phyloP scores from a whole-genome alignment of 768 basidiomycete species.

The Termitomyces sp. region DNA sequence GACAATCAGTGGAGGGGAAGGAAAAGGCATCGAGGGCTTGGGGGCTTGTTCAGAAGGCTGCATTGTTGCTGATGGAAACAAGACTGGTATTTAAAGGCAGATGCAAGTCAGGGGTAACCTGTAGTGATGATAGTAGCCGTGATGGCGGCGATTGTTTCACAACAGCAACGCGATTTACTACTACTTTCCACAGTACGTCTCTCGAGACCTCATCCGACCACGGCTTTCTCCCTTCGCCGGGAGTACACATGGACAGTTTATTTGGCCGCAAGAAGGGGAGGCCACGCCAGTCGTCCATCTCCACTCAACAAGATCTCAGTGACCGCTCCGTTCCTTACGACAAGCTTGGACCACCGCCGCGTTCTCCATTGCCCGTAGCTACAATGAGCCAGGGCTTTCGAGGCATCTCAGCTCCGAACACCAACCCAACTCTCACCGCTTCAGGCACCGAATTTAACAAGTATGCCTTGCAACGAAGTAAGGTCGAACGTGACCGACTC shows the following conservation, averaged over 20 bases:
- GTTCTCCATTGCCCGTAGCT: slow-evolving; percentile 55
- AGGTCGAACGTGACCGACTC: slow-evolving; percentile 50
- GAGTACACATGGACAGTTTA: slow-evolving; percentile 52
- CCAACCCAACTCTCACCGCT: slow-evolving; percentile 73
- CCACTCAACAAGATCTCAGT: slow-evolving; percentile 55
- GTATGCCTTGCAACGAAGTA: slow-evolving; percentile 46
- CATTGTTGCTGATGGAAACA: neutral
- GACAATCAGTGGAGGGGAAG: slow-evolving; percentile 9
- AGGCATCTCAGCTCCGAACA: slow-evolving; percentile 79
- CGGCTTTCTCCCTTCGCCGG: neutral
- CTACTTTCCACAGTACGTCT: neutral
- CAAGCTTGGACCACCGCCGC: slow-evolving; percentile 50
- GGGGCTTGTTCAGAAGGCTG: neutral
- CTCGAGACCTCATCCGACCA: neutral
- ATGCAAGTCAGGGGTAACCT: no score
- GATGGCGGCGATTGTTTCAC: slow-evolving; percentile 3
- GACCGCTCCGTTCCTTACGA: slow-evolving; percentile 74
- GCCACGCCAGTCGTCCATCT: slow-evolving; percentile 58
- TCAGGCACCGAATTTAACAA: slow-evolving; percentile 72
- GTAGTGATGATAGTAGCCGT: no score
- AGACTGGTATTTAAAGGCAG: neutral
- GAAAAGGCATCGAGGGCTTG: neutral
- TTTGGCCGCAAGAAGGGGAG: slow-evolving; percentile 65
- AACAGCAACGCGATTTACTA: slow-evolving; percentile 2
- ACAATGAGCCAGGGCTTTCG: slow-evolving; percentile 54